Evolutionary conservation across 2,329 filamentous ascomycete species (phyloP), one percentile per base, ranked within the genome.

Genomic region (Fusarium sublunatum): DNA sequence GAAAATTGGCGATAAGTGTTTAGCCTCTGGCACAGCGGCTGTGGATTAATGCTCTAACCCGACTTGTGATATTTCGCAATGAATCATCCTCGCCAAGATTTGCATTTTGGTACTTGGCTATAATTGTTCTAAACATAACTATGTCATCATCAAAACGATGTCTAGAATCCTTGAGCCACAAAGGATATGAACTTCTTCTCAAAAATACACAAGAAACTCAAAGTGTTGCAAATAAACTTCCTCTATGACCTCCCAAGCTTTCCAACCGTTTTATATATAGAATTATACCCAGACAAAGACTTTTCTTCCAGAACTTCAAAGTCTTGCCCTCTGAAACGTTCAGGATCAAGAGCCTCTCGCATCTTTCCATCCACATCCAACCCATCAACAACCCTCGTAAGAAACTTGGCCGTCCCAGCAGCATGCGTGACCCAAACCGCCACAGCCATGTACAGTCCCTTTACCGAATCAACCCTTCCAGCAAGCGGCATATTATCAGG

Each of bases 401-500:
- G 22, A 19, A 70, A 51, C 32, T 63, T 70, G 0, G 64, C 68
- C 7, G 44, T 56, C 2, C 58, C 68, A 2, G 64, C 64, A 2
- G 58, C 66, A 11, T 70, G 68, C 0, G 68, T 70, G 0, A 70
- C 64, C 68, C 68, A 70, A 5, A 70, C 65, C 0, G 66, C 68
- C 7, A 65, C 61, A 3, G 59, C 61, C 49, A 68, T 51, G 9
- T 56, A 61, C 3, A 70, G 7, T 0, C 68, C 68, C 0, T 45
- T 15, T 0, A 67, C 22, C 1, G 64, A 68, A 1, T 11, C 2
- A 0, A 65, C 51, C 2, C 25, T 31, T 0, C 68, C 68, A 11
- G 59, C 64, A 0, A 70, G 39, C 0, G 68, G 68, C 68, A 70
- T 70, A 22, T 70, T 70, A 11, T 70, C 68, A 1, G 68, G 68